Percentiles rank a stretch among this genome's conserved stretches.
Evolutionary conservation across 805 yeast species (phyloP).

Genomic region (Saccharomycodes ludwigii): DNA sequence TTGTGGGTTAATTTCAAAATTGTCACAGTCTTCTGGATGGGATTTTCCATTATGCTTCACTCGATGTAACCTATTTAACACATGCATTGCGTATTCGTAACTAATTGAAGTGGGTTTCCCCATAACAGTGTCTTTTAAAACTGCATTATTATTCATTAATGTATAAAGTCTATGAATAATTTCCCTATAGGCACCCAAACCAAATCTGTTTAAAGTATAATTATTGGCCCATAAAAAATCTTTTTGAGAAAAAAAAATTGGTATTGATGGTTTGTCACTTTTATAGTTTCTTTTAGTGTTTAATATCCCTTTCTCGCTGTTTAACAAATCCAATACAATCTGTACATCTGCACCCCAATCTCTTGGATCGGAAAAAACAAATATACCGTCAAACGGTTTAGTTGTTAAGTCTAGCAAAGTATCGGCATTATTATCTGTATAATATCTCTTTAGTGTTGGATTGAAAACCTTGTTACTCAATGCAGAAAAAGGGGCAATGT

Average conservation of each 20-base stretch:
- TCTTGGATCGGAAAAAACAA: slow-evolving; percentile 81
- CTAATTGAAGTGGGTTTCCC: slow-evolving; percentile 78
- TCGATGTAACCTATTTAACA: slow-evolving; percentile 27
- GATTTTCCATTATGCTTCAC: no score
- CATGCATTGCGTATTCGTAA: slow-evolving; percentile 72
- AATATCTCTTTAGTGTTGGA: slow-evolving; percentile 10
- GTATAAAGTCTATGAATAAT: slow-evolving; percentile 46
- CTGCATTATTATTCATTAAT: slow-evolving; percentile 35
- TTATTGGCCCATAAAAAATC: slow-evolving; percentile 86
- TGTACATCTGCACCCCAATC: slow-evolving; percentile 82
- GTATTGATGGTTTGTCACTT: slow-evolving; percentile 41
- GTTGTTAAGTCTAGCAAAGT: slow-evolving; percentile 14
- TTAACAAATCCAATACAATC: slow-evolving; percentile 57
- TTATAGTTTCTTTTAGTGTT: slow-evolving; percentile 40
- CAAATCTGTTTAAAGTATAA: slow-evolving; percentile 66
- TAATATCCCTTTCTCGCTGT: slow-evolving; percentile 46
- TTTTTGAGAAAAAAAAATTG: slow-evolving; percentile 68
- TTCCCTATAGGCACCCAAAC: slow-evolving; percentile 79
- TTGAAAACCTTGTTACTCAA: slow-evolving; percentile 31
- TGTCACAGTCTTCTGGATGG: no score
- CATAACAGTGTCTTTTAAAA: slow-evolving; percentile 42
- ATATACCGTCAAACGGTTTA: slow-evolving; percentile 54
- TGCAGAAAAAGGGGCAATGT: slow-evolving; percentile 68
- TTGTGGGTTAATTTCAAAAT: no score
- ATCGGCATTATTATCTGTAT: slow-evolving; percentile 11